Conservation (phyloP, 371 early-diverging fungal species). For the Mortierella sp. region DNA sequence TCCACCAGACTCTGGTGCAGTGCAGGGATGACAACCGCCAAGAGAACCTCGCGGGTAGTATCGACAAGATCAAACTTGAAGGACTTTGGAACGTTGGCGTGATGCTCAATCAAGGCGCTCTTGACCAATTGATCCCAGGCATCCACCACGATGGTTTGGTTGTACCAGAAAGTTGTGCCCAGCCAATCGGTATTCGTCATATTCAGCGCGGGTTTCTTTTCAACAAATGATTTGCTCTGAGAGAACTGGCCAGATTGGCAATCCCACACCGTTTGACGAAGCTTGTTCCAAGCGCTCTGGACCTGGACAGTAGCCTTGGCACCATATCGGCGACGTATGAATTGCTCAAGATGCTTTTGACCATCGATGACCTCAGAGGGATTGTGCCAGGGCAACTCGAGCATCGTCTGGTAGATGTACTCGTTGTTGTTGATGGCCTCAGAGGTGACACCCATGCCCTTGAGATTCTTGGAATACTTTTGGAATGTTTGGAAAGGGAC, state of each 20-base stretch:
- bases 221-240: slow-evolving; percentile 37
- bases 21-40: slow-evolving; percentile 27
- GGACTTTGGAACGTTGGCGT: slow-evolving; percentile 11
- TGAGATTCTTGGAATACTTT: slow-evolving; percentile 22
- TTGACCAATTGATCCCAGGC: slow-evolving; percentile 38
- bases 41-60: slow-evolving; percentile 41
- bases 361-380: slow-evolving; percentile 27
- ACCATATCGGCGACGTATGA: slow-evolving; percentile 45
- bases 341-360: slow-evolving; percentile 16
- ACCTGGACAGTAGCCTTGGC: slow-evolving; percentile 23
- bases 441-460: slow-evolving; percentile 38
- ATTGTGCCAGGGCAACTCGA: slow-evolving; percentile 33
- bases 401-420: slow-evolving; percentile 25
- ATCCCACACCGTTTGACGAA: slow-evolving; percentile 44
- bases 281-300: slow-evolving; percentile 25
- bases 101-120: slow-evolving; percentile 12
- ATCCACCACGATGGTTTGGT: slow-evolving; percentile 33
- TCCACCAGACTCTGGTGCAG: slow-evolving; percentile 26
- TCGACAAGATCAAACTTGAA: slow-evolving; percentile 49
- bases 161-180: slow-evolving; percentile 36
- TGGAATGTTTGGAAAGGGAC: slow-evolving; percentile 16
- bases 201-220: slow-evolving; percentile 30
- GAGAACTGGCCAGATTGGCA: slow-evolving; percentile 9
- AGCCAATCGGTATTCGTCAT: slow-evolving; percentile 28
- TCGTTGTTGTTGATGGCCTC: slow-evolving; percentile 52